These are phyloP conservation scores for Deakozyma indianensis DNA, from an alignment of 805 yeast species.

Conservation along the genomic window DNA sequence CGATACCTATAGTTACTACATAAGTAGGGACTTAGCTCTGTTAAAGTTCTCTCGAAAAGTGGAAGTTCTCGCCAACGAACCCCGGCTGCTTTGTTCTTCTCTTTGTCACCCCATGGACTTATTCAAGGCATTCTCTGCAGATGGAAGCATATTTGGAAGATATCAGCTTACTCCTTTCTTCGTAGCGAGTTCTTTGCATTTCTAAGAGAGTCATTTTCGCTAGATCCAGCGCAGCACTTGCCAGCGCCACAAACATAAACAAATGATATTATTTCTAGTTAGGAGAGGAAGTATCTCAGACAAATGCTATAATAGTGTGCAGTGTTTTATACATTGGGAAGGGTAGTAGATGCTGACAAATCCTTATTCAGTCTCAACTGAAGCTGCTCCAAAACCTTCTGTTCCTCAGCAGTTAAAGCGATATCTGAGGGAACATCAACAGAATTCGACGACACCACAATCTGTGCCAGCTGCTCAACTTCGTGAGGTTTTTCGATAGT, in stretches of 20 bases:
- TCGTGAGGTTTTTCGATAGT: background rate
- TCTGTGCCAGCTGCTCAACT: background rate
- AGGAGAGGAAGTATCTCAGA: too few species aligned
- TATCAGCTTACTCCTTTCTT: background rate
- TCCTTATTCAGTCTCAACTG: background rate
- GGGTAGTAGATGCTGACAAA: background rate
- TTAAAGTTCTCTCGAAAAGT: background rate
- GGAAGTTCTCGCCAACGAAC: background rate
- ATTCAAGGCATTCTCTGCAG: background rate
- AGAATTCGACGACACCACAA: background rate
- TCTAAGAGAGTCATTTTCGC: background rate
- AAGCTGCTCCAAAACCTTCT: background rate
- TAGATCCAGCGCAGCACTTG: too few species aligned
- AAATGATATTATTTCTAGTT: too few species aligned
- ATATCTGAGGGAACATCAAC: background rate
- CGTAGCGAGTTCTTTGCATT: background rate
- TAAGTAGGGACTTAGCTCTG: slow-evolving; percentile 2
- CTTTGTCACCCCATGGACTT: background rate
- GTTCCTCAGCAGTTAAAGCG: background rate
- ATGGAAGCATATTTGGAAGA: background rate
- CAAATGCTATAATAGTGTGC: too few species aligned
- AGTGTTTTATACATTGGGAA: too few species aligned
- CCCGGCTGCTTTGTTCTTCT: slow-evolving; percentile 1
- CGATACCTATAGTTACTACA: slow-evolving; percentile 2
- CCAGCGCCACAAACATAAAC: too few species aligned